These are phyloP conservation scores for Tricholoma furcatifolium DNA, from an alignment of 768 basidiomycete genomes.

Conservation along the genomic window DNA sequence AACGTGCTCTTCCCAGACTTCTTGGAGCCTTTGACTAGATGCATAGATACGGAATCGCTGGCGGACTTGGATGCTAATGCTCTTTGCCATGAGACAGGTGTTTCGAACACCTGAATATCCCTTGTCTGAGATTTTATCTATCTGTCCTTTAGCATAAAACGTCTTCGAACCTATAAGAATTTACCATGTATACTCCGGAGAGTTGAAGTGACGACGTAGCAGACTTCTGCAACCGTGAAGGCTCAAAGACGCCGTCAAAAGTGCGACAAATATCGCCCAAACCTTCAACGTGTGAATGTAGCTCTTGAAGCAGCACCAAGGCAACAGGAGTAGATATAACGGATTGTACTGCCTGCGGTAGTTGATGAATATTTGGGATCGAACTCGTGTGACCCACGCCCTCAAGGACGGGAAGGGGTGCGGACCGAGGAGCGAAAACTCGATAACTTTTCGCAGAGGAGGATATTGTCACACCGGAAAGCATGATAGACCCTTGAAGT, in stretches of 20 bases:
- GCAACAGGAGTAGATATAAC: constrained; percentile 23
- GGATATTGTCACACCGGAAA: constrained; percentile 54
- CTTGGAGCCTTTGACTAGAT: constrained; percentile 81
- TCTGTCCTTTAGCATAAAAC: background rate
- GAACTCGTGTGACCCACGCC: constrained; percentile 16
- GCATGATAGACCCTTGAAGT: constrained; percentile 55
- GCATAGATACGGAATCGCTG: constrained; percentile 32
- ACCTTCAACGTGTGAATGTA: constrained; percentile 62
- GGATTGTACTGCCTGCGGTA: constrained; percentile 18
- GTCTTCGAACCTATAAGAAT: constrained; percentile 13
- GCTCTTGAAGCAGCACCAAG: constrained; percentile 56
- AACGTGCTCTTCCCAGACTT: constrained; percentile 91
- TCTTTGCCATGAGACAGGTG: constrained; percentile 37
- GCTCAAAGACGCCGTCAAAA: constrained; percentile 63
- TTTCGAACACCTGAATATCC: constrained; percentile 35
- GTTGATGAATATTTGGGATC: constrained; percentile 10
- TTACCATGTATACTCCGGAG: constrained; percentile 48
- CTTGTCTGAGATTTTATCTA: constrained; percentile 37
- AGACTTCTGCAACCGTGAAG: constrained; percentile 40
- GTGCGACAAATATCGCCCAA: constrained; percentile 61
- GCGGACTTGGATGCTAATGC: constrained; percentile 25
- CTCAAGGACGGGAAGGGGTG: constrained; percentile 64
- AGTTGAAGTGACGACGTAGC: constrained; percentile 40
- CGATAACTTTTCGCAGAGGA: constrained; percentile 41
- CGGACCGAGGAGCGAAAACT: constrained; percentile 76